phyloP scores from a whole-genome alignment of 176 grass and related monocot species.

The sorghum (Sorghum bicolor) region Sorghum_bicolor_NCBIv3 NC_012878.2:1013501-1014000 shows the following conservation, averaged over 20 bases:
- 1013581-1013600: constrained; percentile 39
- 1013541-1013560: constrained; percentile 28
- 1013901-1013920: constrained; percentile 58
- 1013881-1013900: constrained; percentile 53
- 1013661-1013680: constrained; percentile 35
- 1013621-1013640: constrained; percentile 46
- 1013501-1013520: constrained; percentile 52
- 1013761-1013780: constrained; percentile 47
- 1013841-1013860: constrained; percentile 44
- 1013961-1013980: constrained; percentile 43
- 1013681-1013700: constrained; percentile 55
- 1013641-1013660: constrained; percentile 54
- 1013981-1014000: constrained; percentile 61
- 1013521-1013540: constrained; percentile 33
- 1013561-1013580: constrained; percentile 39
- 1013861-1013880: constrained; percentile 54
- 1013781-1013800: constrained; percentile 37
- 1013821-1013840: constrained; percentile 54
- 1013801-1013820: constrained; percentile 60
- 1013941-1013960: constrained; percentile 44
- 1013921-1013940: constrained; percentile 56
- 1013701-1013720: constrained; percentile 54
- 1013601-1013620: constrained; percentile 55
- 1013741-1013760: constrained; percentile 44
- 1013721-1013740: constrained; percentile 49